phyloP scores from a whole-genome alignment of 495 filamentous ascomycete species.

The Annulohypoxylon bovei region DNA sequence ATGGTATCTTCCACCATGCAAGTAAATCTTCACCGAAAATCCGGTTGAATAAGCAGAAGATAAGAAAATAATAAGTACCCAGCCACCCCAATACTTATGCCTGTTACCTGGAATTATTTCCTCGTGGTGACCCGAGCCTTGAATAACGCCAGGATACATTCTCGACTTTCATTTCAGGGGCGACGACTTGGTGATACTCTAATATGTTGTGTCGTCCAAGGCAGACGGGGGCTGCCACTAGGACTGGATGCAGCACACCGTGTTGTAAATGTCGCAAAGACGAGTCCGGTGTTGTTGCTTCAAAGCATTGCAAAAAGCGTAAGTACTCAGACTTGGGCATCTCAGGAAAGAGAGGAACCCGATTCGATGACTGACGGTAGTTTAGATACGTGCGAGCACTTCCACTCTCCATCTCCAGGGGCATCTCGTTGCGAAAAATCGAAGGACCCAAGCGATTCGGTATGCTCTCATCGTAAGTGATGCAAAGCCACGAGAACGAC shows the following conservation, averaged over 20 bases:
- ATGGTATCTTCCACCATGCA: not conserved
- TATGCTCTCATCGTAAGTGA: constrained; percentile 28
- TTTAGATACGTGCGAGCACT: constrained; percentile 31
- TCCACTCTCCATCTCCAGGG: not conserved
- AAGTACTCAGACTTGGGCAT: not conserved
- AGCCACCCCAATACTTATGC: not conserved
- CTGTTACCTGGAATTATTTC: not conserved
- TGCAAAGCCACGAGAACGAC: no score
- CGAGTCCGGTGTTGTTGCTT: not conserved
- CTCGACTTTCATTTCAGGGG: not conserved
- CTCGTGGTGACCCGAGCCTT: not conserved
- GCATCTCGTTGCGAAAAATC: constrained; percentile 3
- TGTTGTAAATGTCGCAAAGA: constrained; percentile 11
- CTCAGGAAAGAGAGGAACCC: not conserved
- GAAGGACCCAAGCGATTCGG: constrained; percentile 17
- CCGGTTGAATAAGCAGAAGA: not conserved
- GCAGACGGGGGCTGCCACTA: not conserved
- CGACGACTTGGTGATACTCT: not conserved
- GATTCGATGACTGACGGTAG: not conserved
- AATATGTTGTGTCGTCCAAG: not conserved
- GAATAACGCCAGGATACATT: not conserved
- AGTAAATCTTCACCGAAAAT: constrained; percentile 3
- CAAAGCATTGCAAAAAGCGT: constrained; percentile 30
- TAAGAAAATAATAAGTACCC: not conserved
- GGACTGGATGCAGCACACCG: not conserved